Conservation (phyloP, 1,284 basidiomycete species). For the Marasmius fiardii region DNA sequence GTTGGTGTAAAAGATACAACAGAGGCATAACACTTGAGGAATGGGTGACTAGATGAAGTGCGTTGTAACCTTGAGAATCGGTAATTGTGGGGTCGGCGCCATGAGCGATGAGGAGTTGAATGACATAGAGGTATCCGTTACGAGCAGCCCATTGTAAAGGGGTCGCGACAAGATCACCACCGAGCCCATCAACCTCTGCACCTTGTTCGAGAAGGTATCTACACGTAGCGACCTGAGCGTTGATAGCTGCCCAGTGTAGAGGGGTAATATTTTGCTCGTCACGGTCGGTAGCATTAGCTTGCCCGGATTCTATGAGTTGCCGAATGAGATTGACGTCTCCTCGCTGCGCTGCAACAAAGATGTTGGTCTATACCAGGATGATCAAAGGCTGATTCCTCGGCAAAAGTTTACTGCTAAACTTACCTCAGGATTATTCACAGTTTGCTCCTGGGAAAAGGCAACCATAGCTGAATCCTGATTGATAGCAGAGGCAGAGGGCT, state of each 20-base stretch:
- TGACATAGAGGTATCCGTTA: slow-evolving; percentile 93
- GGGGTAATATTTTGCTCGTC: slow-evolving; percentile 93
- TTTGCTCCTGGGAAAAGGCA: slow-evolving; percentile 7
- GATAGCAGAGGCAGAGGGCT: slow-evolving; percentile 4
- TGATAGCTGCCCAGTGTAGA: slow-evolving; percentile 96
- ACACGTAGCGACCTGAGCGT: slow-evolving; percentile 80
- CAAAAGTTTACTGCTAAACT: not conserved
- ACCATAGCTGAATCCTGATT: slow-evolving; percentile 6
- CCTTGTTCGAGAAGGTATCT: slow-evolving; percentile 86
- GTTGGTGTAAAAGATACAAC: slow-evolving; percentile 90
- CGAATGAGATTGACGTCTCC: slow-evolving; percentile 76
- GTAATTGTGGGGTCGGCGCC: slow-evolving; percentile 89
- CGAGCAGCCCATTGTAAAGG: slow-evolving; percentile 98
- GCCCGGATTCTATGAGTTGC: slow-evolving; percentile 70
- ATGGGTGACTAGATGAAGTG: slow-evolving; percentile 93
- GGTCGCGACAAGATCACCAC: slow-evolving; percentile 94
- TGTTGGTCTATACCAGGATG: slow-evolving; percentile 40
- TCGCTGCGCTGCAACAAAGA: slow-evolving; percentile 86
- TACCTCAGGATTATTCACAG: slow-evolving; percentile 3
- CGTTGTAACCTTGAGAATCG: slow-evolving; percentile 96
- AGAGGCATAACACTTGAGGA: slow-evolving; percentile 93
- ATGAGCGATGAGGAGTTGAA: slow-evolving; percentile 86
- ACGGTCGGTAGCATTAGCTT: slow-evolving; percentile 73
- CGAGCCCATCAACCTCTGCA: slow-evolving; percentile 92
- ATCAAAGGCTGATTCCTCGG: not conserved